phyloP scores from a whole-genome alignment of 2,329 filamentous ascomycete species.

The Leptographium lundbergii region DNA sequence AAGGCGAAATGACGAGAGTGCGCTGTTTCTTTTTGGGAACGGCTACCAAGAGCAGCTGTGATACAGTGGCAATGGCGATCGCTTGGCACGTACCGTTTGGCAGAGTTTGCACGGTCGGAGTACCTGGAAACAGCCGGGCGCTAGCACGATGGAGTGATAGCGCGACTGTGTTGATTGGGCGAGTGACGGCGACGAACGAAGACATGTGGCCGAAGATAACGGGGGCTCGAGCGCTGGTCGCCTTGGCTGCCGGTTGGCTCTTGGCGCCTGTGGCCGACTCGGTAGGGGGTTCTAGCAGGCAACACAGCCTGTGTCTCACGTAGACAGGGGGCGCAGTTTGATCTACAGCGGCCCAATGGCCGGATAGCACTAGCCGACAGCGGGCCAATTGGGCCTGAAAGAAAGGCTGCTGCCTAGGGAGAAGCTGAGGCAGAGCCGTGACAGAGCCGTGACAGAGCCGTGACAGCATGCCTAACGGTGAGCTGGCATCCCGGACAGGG shows the following conservation, averaged over 20 bases:
- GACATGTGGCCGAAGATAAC: slow-evolving; percentile 10
- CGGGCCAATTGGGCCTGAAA: neutral
- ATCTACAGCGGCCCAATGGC: neutral
- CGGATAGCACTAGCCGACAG: neutral
- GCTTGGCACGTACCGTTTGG: neutral
- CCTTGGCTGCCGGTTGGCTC: neutral
- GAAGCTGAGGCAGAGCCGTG: neutral
- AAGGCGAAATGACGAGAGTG: neutral
- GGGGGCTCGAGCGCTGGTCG: neutral
- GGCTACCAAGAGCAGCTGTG: neutral
- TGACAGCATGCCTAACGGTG: neutral
- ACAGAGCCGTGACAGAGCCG: neutral
- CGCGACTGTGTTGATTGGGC: slow-evolving; percentile 7
- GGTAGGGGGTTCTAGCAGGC: neutral
- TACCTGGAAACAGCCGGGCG: neutral
- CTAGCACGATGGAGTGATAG: slow-evolving; percentile 5
- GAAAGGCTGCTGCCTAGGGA: neutral
- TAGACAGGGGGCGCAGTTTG: neutral
- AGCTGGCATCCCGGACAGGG: neutral
- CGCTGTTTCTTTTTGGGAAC: neutral
- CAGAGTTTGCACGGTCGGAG: neutral
- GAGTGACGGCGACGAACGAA: slow-evolving; percentile 4
- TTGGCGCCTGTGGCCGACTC: neutral
- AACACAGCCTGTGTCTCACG: neutral
- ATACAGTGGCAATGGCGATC: neutral